phyloP scores from a whole-genome alignment of 1,139 yeast genomes.

The Ogataea hybrid region DNA sequence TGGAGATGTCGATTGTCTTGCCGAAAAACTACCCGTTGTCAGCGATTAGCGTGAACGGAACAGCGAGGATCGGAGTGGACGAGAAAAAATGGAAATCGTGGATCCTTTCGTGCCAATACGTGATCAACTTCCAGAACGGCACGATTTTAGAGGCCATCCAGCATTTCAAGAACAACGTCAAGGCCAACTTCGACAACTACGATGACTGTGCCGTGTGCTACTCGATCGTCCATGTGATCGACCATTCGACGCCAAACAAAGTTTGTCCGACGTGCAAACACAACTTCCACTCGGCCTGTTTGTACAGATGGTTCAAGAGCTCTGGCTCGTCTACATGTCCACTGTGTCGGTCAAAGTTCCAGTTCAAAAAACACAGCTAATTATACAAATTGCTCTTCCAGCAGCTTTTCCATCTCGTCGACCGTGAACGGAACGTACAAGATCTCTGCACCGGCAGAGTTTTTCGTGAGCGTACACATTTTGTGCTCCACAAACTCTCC shows the following conservation, averaged over 20 bases:
- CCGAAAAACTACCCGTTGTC: constrained; percentile 75
- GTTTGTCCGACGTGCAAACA: constrained; percentile 87
- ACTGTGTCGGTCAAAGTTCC: constrained; percentile 78
- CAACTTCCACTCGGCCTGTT: constrained; percentile 95
- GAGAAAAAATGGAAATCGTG: constrained; percentile 96
- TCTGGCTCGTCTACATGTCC: constrained; percentile 94
- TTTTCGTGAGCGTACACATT: constrained; percentile 71
- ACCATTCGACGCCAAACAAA: constrained; percentile 86
- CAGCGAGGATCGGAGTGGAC: constrained; percentile 81
- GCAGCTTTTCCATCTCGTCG: constrained; percentile 66
- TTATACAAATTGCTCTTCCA: constrained; percentile 42
- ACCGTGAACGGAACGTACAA: constrained; percentile 73
- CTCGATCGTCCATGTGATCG: constrained; percentile 79
- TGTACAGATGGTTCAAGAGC: constrained; percentile 96
- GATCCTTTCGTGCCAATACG: constrained; percentile 86
- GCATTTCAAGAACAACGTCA: constrained; percentile 75
- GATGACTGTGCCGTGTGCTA: constrained; percentile 98
- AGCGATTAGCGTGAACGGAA: constrained; percentile 73
- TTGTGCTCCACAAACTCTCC: constrained; percentile 90
- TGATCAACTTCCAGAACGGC: constrained; percentile 71
- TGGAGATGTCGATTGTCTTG: constrained; percentile 73
- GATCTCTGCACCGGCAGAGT: constrained; percentile 67
- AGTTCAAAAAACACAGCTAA: constrained; percentile 39
- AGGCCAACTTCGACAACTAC: constrained; percentile 83
- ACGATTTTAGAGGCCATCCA: constrained; percentile 81